phyloP scores from a whole-genome alignment of 1,284 basidiomycete species.

The Rhodotorula sp. region DNA sequence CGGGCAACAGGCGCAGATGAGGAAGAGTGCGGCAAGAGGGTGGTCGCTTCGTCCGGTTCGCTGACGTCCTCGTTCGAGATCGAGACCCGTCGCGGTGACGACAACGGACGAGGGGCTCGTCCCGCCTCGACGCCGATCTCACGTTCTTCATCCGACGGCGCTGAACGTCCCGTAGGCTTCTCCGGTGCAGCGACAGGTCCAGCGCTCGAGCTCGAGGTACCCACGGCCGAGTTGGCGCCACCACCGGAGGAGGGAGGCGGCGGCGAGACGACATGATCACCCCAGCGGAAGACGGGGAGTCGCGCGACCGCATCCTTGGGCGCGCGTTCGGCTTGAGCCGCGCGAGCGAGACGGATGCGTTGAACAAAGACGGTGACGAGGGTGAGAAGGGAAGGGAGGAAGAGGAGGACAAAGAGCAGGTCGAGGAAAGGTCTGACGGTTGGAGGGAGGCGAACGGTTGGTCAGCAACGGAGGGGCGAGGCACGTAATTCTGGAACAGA shows the following conservation, averaged over 20 bases:
- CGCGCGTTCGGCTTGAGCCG: conserved; percentile 72
- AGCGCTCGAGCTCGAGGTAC: not conserved
- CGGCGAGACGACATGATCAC: conserved; percentile 51
- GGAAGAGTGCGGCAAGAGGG: conserved; percentile 12
- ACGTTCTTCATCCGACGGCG: conserved; percentile 27
- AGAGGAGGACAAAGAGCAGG: conserved; percentile 67
- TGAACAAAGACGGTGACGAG: conserved; percentile 76
- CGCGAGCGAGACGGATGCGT: conserved; percentile 69
- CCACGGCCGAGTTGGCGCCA: not conserved
- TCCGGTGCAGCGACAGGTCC: conserved; percentile 49
- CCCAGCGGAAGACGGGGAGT: conserved; percentile 76
- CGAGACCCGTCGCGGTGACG: not conserved
- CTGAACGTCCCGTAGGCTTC: conserved; percentile 53
- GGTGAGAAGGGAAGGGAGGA: conserved; percentile 75
- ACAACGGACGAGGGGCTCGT: not conserved
- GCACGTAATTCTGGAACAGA: not conserved
- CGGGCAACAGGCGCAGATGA: not conserved
- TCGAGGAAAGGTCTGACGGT: conserved; percentile 43
- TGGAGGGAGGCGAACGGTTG: too few relatives aligned
- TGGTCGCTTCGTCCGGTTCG: conserved; percentile 14
- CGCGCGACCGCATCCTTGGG: conserved; percentile 70
- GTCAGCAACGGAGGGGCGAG: too few relatives aligned
- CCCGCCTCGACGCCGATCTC: conserved; percentile 15
- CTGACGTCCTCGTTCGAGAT: not conserved
- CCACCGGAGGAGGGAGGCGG: not conserved